A percentile compares a stretch with the other conserved stretches of the same genome.
phyloP scores from a whole-genome alignment of 108 stramenopile species.

The Pseudonitzschia delicatissima region DNA sequence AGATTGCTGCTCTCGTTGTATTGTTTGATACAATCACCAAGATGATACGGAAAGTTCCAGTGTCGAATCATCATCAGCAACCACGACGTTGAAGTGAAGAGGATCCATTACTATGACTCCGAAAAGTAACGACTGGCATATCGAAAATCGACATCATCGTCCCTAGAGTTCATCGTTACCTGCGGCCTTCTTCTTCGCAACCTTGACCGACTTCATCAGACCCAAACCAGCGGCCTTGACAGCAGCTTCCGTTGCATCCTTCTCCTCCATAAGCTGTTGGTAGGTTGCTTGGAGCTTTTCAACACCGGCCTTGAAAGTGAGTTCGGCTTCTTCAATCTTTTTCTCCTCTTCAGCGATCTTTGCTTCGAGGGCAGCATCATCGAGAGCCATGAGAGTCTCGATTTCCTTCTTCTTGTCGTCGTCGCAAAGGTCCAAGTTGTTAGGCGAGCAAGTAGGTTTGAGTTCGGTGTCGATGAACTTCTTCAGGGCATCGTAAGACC shows the following conservation, averaged over 20 bases:
- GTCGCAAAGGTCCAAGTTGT: conserved; percentile 75
- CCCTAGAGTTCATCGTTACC: conserved; percentile 64
- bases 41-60: neutral
- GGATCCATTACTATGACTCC: conserved; percentile 1
- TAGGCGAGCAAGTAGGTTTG: conserved; percentile 52
- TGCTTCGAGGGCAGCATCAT: conserved; percentile 43
- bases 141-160: neutral
- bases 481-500: conserved; percentile 61
- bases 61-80: no score
- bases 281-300: conserved; percentile 70
- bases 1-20: neutral
- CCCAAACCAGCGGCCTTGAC: conserved; percentile 85
- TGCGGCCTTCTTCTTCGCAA: conserved; percentile 35
- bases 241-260: conserved; percentile 68
- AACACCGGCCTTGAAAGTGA: conserved; percentile 63
- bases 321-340: conserved; percentile 64
- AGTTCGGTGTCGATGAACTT: conserved; percentile 73
- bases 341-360: conserved; percentile 68
- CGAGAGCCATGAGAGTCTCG: conserved; percentile 64
- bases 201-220: conserved; percentile 87
- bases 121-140: neutral
- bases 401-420: conserved; percentile 68
- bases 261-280: conserved; percentile 51
- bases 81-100: no score
- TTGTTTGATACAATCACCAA: neutral